Evolutionary conservation across 257 asterid species (phyloP), one percentile per base, ranked within the genome.

Genomic region (Phtheirospermum japonicum): DNA sequence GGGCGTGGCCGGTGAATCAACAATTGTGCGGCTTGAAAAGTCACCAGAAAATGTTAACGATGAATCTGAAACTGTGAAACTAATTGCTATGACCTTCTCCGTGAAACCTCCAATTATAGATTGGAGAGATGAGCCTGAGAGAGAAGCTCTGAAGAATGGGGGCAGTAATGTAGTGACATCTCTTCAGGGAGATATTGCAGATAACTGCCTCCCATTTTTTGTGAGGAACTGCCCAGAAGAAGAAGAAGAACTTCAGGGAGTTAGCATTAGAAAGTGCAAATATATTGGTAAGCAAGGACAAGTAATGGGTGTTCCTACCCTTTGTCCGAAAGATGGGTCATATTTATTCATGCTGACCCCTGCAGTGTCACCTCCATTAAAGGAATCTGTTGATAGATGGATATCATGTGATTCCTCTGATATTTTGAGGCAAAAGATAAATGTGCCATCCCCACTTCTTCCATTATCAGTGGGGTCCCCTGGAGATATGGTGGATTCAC

Each of bases 301-400:
- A 59, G 66, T 67, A 31, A 71, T 81, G 70, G 98, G 95, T 34
- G 81, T 84, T 68, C 96, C 99, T 26, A 60, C 81, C 61, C 85
- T 82, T 68, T 76, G 73, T 77, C 88, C 81, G 77, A 84, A 82
- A 78, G 94, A 92, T 75, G 97, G 96, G 50, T 86, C 99, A 73
- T 68, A 62, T 80, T 70, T 82, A 43, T 89, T 80, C 77, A 80
- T 92, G 86, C 81, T 92, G 80, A 81, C 95, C 42, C 94, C 87
- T 66, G 75, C 78, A 53, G 65, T 58, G 14, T 77, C 89, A 70
- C 95, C 99, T 59, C 97, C 99, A 68, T 77, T 65, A 2, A 71
- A 61, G 69, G 88, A 80, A 75, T 71, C 76, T 71, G 84, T 92
- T 71, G 73, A 70, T 39, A 76, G 61, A 68, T 89, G 96, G 95